Evolutionary conservation across 2,329 filamentous ascomycete species (phyloP), one percentile per base, ranked within the genome.

Genomic region (Talaromyces rugulosus): DNA sequence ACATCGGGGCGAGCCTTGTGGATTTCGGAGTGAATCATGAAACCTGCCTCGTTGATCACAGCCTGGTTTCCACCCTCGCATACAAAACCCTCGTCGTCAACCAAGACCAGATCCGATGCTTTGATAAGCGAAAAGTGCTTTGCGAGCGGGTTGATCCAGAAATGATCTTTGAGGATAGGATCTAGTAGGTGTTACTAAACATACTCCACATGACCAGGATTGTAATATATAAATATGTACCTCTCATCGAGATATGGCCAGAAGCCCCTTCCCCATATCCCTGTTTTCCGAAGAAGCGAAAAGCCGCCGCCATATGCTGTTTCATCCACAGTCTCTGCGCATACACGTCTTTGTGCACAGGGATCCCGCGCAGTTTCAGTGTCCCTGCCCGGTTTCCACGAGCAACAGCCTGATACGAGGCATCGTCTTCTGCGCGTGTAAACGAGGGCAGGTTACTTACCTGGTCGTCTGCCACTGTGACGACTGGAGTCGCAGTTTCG

Each of bases 1-100:
- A 87, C 80, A 67, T 87, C 85, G 1, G 84, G 84, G 1, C 85
- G 79, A 1, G 85, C 85, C 30, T 78, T 78, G 68, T 87, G 84
- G 2, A 87, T 82, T 18, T 83, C 84, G 3, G 82, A 80, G 69
- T 87, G 85, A 60, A 87, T 87, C 75, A 84, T 82, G 66, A 85
- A 87, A 1, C 84, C 84, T 56, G 79, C 78, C 60, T 74, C 72
- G 52, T 78, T 77, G 60, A 71, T 77, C 57, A 71, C 77, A 6
- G 71, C 61, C 65, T 77, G 75, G 27, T 74, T 73, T 27, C 76
- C 76, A 1, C 75, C 76, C 34, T 77, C 75, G 9, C 73, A 72
- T 31, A 78, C 76, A 42, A 74, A 77, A 47, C 76, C 76, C 9
- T 78, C 73, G 34, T 67, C 63, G 55, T 78, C 75, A 5, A 78